Conservation (phyloP, 2,329 filamentous ascomycete species). For the Chalaropsis ovoidea region DNA sequence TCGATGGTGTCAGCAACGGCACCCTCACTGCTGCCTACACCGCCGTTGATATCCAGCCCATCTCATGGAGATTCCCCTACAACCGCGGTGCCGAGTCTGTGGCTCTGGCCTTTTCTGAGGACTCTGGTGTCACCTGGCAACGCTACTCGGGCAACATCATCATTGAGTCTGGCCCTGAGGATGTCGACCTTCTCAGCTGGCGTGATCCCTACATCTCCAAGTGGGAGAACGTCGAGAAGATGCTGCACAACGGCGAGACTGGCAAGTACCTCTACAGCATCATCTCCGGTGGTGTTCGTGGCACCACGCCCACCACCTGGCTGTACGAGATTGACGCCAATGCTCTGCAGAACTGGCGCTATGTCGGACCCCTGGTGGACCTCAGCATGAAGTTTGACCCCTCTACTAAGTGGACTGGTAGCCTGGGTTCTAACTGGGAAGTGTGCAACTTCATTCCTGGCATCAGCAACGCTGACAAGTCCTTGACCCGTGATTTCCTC, state of each 20-base stretch:
- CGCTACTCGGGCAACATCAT: slow-evolving; percentile 28
- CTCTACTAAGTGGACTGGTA: slow-evolving; percentile 21
- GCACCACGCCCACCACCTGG: slow-evolving; percentile 27
- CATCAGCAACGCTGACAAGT: slow-evolving; percentile 5
- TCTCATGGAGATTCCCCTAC: slow-evolving; percentile 39
- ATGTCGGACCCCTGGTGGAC: slow-evolving; percentile 25
- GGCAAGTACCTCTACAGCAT: slow-evolving; percentile 34
- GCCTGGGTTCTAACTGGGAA: slow-evolving; percentile 22
- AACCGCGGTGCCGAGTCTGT: slow-evolving; percentile 40
- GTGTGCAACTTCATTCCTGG: slow-evolving; percentile 24
- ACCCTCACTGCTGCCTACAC: slow-evolving; percentile 39
- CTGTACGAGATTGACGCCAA: slow-evolving; percentile 27
- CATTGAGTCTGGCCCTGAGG: slow-evolving; percentile 26
- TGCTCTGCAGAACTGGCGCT: slow-evolving; percentile 27
- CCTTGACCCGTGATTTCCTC: slow-evolving; percentile 18
- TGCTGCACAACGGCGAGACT: slow-evolving; percentile 24
- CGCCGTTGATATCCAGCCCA: slow-evolving; percentile 37
- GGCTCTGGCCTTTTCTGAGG: slow-evolving; percentile 36
- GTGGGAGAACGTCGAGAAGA: slow-evolving; percentile 27
- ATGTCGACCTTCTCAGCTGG: slow-evolving; percentile 28
- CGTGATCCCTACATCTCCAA: slow-evolving; percentile 29
- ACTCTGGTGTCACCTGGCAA: slow-evolving; percentile 29
- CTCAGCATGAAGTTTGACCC: slow-evolving; percentile 19
- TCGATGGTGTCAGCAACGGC: slow-evolving; percentile 31
- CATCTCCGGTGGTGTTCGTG: slow-evolving; percentile 32